Evolutionary conservation across 2,329 filamentous ascomycete species (phyloP).

Genomic region (Colletotrichum sp.): DNA sequence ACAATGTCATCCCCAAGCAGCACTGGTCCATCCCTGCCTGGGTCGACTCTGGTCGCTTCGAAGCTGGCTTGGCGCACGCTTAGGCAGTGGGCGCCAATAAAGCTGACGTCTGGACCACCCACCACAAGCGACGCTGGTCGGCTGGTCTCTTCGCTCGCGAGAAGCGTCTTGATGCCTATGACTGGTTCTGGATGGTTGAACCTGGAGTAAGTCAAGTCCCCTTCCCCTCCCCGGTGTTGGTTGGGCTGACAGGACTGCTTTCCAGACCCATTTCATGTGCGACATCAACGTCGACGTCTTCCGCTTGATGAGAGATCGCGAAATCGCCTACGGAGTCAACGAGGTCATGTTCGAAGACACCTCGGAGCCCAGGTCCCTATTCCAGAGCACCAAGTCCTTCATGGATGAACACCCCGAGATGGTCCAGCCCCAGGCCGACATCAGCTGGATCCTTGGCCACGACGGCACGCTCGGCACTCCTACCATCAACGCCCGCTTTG

Average conservation of each 20-base stretch:
- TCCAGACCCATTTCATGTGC: slow-evolving; percentile 59
- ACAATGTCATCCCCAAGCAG: slow-evolving; percentile 75
- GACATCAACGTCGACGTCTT: slow-evolving; percentile 85
- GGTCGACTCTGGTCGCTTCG: slow-evolving; percentile 72
- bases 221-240: neutral
- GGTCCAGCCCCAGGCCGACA: slow-evolving; percentile 51
- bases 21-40: slow-evolving; percentile 78
- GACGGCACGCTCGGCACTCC: neutral
- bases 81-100: slow-evolving; percentile 66
- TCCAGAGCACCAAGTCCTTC: slow-evolving; percentile 50
- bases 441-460: slow-evolving; percentile 51
- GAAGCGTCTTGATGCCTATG: slow-evolving; percentile 66
- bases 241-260: slow-evolving; percentile 3
- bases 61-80: slow-evolving; percentile 67
- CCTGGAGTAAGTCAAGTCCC: slow-evolving; percentile 54
- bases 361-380: slow-evolving; percentile 47
- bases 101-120: slow-evolving; percentile 68
- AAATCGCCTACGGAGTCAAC: slow-evolving; percentile 77
- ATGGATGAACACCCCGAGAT: slow-evolving; percentile 48
- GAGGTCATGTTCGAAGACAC: slow-evolving; percentile 52
- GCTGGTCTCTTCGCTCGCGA: slow-evolving; percentile 83
- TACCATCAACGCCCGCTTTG: neutral
- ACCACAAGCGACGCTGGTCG: slow-evolving; percentile 85
- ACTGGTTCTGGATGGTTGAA: slow-evolving; percentile 67
- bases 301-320: slow-evolving; percentile 82